phyloP scores from a whole-genome alignment of 495 filamentous ascomycete genomes.

The Chlorociboria aeruginascens region DNA sequence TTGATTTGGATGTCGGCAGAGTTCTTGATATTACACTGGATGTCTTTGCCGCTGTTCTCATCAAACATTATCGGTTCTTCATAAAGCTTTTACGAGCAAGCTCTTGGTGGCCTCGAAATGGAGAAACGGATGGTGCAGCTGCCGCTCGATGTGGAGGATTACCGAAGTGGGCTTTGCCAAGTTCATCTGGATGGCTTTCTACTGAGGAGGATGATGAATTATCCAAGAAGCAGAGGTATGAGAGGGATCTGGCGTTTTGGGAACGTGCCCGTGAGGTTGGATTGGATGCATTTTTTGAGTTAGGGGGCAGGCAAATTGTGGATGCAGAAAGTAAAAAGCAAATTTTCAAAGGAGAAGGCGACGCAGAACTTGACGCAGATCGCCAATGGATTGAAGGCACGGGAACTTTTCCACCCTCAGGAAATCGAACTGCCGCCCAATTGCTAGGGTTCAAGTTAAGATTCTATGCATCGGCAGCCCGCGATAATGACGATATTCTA shows the following conservation, averaged over 20 bases:
- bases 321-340: conserved; percentile 32
- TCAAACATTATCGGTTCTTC: conserved; percentile 83
- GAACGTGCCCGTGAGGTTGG: conserved; percentile 60
- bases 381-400: conserved; percentile 69
- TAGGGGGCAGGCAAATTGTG: conserved; percentile 48
- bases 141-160: conserved; percentile 33
- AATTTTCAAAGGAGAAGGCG: conserved; percentile 29
- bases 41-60: conserved; percentile 72
- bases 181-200: conserved; percentile 40
- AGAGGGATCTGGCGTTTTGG: conserved; percentile 75
- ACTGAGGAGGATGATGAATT: conserved; percentile 53
- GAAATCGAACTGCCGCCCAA: conserved; percentile 85
- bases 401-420: conserved; percentile 66
- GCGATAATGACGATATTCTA: conserved; percentile 52
- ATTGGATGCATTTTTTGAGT: conserved; percentile 77
- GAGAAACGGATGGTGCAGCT: conserved; percentile 2
- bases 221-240: conserved; percentile 35
- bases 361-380: conserved; percentile 31
- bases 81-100: conserved; percentile 81
- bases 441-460: conserved; percentile 95
- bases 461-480: conserved; percentile 72
- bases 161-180: conserved; percentile 72
- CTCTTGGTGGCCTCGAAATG: conserved; percentile 88
- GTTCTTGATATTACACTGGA: conserved; percentile 88
- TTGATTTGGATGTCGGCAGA: conserved; percentile 87